Base-by-base conservation (phyloP, 805 yeast species). In the Candida ortonii region DNA sequence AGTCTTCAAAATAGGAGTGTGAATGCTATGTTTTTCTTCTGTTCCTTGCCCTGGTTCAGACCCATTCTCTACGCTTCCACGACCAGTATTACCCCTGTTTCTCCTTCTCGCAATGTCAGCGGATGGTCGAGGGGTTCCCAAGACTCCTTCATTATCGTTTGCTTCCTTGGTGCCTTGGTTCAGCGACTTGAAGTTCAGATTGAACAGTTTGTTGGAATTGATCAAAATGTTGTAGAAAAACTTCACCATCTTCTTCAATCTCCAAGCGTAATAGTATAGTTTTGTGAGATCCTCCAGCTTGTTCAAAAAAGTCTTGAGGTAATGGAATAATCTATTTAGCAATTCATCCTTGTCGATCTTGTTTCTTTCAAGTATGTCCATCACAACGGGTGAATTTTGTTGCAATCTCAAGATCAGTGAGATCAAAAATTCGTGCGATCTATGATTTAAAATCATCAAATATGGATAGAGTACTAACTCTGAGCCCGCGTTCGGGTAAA, bases 401-500 rank as follows among this genome's bases (percentile, higher is more conserved):
- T 62, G 67, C 33, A 62, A 62, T 50, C 80, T 63, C 33, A 76
- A 47, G 16, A 75, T 67, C 46, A 76, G 51, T 26, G 79, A 73
- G n/a, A 76, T 74, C 55, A 76, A 61, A 45, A 76, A 75, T 44
- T 75, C 79, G 48, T 72, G 65, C 5, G 80, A 70, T 43, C 81
- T 61, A 44, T 75, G 79, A 38, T 78, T 77, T 23, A 71, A 60
- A 32, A 73, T 67, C 49, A 76, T 50, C 49, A 76, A 59, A 42
- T 63, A 65, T 9, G 80, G 80, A 16, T 71, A 62, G 10, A 72
- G 42, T 6, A 73, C 52, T 36, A 75, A 59, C 41, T 74, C 78
- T 5, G 71, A 62, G 16, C 69, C 67, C 16, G 67, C 61, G 32
- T 56, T 49, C 2, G 64, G 56, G 38, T 54, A 60, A 6, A 49